Evolutionary conservation across 1,139 yeast species (phyloP).

Genomic region (Scheffersomyces cryptocercus): DNA sequence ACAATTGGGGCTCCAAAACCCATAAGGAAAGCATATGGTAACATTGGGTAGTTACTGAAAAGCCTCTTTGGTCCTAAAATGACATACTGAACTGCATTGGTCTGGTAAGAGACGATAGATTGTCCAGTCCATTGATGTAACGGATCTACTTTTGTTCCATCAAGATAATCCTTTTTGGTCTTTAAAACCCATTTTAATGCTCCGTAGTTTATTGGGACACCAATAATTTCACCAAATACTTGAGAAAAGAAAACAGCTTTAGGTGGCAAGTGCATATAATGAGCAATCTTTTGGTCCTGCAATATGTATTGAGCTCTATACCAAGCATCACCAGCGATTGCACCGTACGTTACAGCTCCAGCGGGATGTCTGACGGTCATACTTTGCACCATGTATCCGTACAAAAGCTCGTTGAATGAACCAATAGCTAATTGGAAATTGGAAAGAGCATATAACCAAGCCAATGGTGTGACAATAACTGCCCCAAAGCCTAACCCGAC

Average conservation of each 20-base stretch:
- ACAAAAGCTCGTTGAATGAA: constrained; percentile 50
- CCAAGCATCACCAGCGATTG: constrained; percentile 56
- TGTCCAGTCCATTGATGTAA: constrained; percentile 58
- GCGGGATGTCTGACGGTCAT: constrained; percentile 39
- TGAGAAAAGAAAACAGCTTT: constrained; percentile 48
- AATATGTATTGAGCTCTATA: constrained; percentile 52
- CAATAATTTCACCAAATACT: constrained; percentile 50
- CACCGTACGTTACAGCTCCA: constrained; percentile 50
- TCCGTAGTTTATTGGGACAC: constrained; percentile 50
- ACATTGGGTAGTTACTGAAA: constrained; percentile 38
- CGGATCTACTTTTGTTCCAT: constrained; percentile 42
- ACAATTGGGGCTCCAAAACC: constrained; percentile 41
- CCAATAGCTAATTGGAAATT: constrained; percentile 55
- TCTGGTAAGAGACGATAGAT: constrained; percentile 37
- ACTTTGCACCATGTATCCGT: constrained; percentile 46
- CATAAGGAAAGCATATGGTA: constrained; percentile 46
- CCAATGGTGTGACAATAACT: constrained; percentile 48
- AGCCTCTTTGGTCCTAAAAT: constrained; percentile 48
- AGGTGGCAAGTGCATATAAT: constrained; percentile 51
- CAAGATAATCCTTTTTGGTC: constrained; percentile 37
- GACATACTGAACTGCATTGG: constrained; percentile 53
- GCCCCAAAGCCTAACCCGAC: constrained; percentile 46
- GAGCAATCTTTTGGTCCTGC: constrained; percentile 50
- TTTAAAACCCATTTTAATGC: constrained; percentile 47
- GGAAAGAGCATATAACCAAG: constrained; percentile 52